These are phyloP conservation scores for Termitomyces sp. DNA, from an alignment of 768 basidiomycete species.

Conservation along the genomic window DNA sequence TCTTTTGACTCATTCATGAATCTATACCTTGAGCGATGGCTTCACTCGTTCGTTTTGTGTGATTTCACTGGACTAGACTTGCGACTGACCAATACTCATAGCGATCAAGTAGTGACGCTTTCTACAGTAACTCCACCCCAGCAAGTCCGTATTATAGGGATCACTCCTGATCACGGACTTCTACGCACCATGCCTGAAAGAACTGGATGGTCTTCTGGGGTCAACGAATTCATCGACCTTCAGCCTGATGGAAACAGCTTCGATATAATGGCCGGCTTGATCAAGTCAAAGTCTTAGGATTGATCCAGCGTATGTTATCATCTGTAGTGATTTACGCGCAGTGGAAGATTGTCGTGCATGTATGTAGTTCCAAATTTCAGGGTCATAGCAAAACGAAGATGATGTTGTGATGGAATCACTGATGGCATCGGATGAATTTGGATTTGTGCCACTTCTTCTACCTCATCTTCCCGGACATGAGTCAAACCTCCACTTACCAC, in stretches of 20 bases:
- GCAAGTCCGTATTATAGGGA: slow-evolving; percentile 73
- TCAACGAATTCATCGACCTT: slow-evolving; percentile 71
- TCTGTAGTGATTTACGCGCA: no score
- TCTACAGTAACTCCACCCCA: slow-evolving; percentile 71
- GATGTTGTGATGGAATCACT: no score
- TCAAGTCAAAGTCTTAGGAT: slow-evolving; percentile 47
- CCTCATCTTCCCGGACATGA: no score
- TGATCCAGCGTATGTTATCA: no score
- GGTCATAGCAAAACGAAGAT: no score
- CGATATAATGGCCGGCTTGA: slow-evolving; percentile 88
- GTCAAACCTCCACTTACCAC: no score
- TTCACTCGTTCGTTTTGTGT: slow-evolving; percentile 75
- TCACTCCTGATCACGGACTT: slow-evolving; percentile 86
- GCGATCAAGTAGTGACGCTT: slow-evolving; percentile 80
- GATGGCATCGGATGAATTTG: no score
- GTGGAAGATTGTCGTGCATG: no score
- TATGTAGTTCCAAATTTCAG: no score
- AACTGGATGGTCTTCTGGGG: slow-evolving; percentile 24
- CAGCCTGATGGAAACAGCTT: slow-evolving; percentile 98
- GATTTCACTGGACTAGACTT: not conserved
- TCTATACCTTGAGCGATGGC: slow-evolving; percentile 77
- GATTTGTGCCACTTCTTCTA: no score
- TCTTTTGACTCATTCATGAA: slow-evolving; percentile 81
- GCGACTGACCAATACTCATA: slow-evolving; percentile 25
- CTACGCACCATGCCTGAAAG: slow-evolving; percentile 74